A percentile compares a stretch with the other conserved stretches of the same genome.
Conservation (phyloP, 2,329 filamentous ascomycete genomes). For the Clarireedia paspali region DNA sequence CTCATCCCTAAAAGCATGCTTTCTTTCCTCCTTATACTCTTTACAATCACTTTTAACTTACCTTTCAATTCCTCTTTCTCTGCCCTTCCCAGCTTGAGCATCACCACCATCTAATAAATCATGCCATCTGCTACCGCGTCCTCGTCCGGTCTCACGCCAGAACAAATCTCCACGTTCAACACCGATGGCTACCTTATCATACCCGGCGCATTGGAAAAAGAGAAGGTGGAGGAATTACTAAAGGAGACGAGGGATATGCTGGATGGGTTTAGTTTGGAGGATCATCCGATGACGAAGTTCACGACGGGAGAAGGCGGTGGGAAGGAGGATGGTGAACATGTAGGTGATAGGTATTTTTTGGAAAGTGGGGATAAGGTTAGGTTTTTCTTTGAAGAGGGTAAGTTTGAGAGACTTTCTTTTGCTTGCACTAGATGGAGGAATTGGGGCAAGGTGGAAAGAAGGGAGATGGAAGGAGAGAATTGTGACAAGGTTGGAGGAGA, state of each 20-base stretch:
- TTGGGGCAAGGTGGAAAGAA: too few relatives aligned
- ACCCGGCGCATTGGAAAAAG: slow-evolving; percentile 61
- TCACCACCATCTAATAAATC: background rate
- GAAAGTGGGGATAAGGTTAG: slow-evolving; percentile 82
- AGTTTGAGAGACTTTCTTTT: background rate
- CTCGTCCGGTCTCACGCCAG: slow-evolving; percentile 47
- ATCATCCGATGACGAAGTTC: slow-evolving; percentile 91
- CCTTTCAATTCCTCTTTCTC: background rate
- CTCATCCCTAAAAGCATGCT: too few relatives aligned
- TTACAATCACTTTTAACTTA: too few relatives aligned
- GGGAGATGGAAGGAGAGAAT: too few relatives aligned
- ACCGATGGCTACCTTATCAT: slow-evolving; percentile 87
- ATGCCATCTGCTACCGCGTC: background rate
- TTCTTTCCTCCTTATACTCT: too few relatives aligned
- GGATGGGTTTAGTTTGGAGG: slow-evolving; percentile 64
- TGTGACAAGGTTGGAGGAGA: background rate
- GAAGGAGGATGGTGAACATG: slow-evolving; percentile 51
- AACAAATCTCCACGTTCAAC: slow-evolving; percentile 66
- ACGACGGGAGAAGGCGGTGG: slow-evolving; percentile 64
- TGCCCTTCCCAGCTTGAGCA: background rate
- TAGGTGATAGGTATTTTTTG: slow-evolving; percentile 93
- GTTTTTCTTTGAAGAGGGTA: slow-evolving; percentile 89
- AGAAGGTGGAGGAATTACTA: slow-evolving; percentile 62
- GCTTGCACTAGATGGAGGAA: background rate
- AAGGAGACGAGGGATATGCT: slow-evolving; percentile 69